Conservation (phyloP, 2,329 filamentous ascomycete genomes). For the Ilyonectria mors-panacis region DNA sequence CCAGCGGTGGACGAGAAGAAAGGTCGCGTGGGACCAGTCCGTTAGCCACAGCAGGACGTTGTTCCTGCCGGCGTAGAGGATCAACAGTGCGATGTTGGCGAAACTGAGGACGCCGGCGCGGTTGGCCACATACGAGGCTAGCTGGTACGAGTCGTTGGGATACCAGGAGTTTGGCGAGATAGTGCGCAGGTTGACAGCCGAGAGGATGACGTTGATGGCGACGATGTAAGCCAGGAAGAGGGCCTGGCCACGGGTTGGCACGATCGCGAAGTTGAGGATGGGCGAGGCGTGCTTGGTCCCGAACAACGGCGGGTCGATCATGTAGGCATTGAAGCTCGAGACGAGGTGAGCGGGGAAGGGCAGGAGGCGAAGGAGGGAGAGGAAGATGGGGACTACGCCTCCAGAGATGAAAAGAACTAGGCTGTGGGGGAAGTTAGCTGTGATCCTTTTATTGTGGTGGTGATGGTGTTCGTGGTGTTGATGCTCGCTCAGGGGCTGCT, state of each 20-base stretch:
- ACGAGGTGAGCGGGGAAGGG: constrained; percentile 19
- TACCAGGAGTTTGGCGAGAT: constrained; percentile 50
- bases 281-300: constrained; percentile 38
- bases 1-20: constrained; percentile 64
- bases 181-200: constrained; percentile 47
- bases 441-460: background rate
- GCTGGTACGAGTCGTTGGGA: constrained; percentile 40
- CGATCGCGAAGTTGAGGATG: constrained; percentile 34
- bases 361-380: constrained; percentile 25
- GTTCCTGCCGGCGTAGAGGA: constrained; percentile 62
- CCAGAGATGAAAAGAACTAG: constrained; percentile 9
- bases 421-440: background rate
- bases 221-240: constrained; percentile 58
- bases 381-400: constrained; percentile 20
- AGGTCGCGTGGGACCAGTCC: constrained; percentile 63
- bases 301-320: constrained; percentile 39
- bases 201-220: constrained; percentile 56
- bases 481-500: background rate
- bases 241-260: constrained; percentile 57
- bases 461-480: background rate
- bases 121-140: constrained; percentile 54
- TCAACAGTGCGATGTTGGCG: constrained; percentile 55
- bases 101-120: constrained; percentile 58
- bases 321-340: constrained; percentile 33
- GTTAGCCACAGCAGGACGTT: constrained; percentile 63